Evolutionary conservation across 2,329 filamentous ascomycete genomes (phyloP).

Genomic region (Tricladium varicosporioides): DNA sequence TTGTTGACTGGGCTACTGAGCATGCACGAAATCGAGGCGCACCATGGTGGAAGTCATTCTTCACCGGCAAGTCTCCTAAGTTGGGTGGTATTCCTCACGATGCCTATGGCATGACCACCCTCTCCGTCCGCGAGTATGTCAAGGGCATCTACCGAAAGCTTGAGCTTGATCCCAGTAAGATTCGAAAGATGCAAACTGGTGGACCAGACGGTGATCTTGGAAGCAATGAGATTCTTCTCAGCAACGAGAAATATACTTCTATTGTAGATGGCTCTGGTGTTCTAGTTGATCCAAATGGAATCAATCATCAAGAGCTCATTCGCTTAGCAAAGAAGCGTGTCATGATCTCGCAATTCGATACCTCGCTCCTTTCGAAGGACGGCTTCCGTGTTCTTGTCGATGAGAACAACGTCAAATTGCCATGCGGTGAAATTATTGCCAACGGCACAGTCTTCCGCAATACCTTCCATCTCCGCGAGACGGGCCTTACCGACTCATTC

Average conservation of each 20-base stretch:
- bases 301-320: slow-evolving; percentile 79
- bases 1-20: slow-evolving; percentile 98
- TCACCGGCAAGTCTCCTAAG: slow-evolving; percentile 96
- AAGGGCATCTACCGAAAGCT: slow-evolving; percentile 97
- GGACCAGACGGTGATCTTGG: slow-evolving; percentile 95
- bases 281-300: slow-evolving; percentile 85
- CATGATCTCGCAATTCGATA: slow-evolving; percentile 89
- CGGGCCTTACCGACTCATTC: slow-evolving; percentile 78
- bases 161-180: slow-evolving; percentile 77
- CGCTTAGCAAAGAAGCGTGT: slow-evolving; percentile 80
- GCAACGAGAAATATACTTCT: slow-evolving; percentile 91
- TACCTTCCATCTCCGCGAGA: slow-evolving; percentile 86
- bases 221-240: slow-evolving; percentile 94
- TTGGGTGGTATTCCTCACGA: slow-evolving; percentile 97
- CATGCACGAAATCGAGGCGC: slow-evolving; percentile 85
- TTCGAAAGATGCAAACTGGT: slow-evolving; percentile 95
- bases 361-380: slow-evolving; percentile 77
- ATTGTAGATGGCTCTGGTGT: slow-evolving; percentile 98
- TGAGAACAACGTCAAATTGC: slow-evolving; percentile 84
- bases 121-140: slow-evolving; percentile 94
- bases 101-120: slow-evolving; percentile 93
- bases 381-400: slow-evolving; percentile 93
- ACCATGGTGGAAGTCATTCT: slow-evolving; percentile 99
- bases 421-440: slow-evolving; percentile 78
- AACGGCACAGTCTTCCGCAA: slow-evolving; percentile 97